Conservation (phyloP, 2,329 filamentous ascomycete genomes). For the Fusarium sp. region DNA sequence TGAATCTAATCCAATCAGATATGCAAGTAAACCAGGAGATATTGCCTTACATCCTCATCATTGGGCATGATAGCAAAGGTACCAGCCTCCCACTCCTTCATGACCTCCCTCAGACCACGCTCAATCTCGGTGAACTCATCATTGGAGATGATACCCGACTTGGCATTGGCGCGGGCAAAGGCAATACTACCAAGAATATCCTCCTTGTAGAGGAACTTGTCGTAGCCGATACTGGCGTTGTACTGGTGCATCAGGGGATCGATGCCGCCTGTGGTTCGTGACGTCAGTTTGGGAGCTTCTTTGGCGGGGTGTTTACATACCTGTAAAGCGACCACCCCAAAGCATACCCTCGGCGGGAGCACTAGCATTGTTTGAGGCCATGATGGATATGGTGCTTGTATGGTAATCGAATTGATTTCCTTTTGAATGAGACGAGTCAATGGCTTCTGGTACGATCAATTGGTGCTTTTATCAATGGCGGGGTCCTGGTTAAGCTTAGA, state of each 20-base stretch:
- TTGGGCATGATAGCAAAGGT: conserved; percentile 63
- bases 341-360: not conserved
- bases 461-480: not conserved
- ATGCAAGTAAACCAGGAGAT: conserved; percentile 4
- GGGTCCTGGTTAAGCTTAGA: not conserved
- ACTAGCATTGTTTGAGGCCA: not conserved
- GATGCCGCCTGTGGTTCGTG: conserved; percentile 60
- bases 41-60: conserved; percentile 61
- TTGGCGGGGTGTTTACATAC: not conserved
- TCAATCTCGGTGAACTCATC: conserved; percentile 82
- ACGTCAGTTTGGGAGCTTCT: conserved; percentile 42
- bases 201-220: conserved; percentile 80
- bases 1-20: conserved; percentile 56
- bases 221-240: conserved; percentile 79
- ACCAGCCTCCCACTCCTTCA: conserved; percentile 64
- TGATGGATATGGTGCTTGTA: not conserved
- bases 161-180: conserved; percentile 83
- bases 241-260: conserved; percentile 89
- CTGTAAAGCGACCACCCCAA: conserved; percentile 22
- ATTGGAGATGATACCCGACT: conserved; percentile 76
- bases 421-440: not conserved
- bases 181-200: conserved; percentile 86
- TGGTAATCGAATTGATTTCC: not conserved
- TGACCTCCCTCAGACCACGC: conserved; percentile 70
- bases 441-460: not conserved